Base-by-base conservation (phyloP, 768 basidiomycete genomes). In the Cyathus striatus region DNA sequence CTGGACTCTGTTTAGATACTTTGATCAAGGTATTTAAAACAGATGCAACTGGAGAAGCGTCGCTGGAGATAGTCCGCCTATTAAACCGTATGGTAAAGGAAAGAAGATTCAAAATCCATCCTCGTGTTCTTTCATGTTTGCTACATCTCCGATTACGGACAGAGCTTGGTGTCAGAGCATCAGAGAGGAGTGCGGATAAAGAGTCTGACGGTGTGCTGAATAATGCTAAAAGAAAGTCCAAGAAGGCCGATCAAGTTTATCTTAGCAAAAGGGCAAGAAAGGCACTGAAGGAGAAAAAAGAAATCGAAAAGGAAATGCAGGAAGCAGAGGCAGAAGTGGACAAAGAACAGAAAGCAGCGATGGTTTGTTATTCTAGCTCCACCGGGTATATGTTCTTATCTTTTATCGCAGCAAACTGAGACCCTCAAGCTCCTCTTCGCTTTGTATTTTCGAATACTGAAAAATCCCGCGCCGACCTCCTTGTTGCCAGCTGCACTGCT, bases 71-170 rank as follows among this genome's bases (percentile, higher is more conserved):
- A 44, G 90, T 98, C 32, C 87, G 93, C 35, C 70, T 97, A 27
- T 64, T 99, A 49, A 93, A 96, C 52, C 81, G 93, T 46, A 97
- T 97, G 89, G 79, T 96, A 60, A 97, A 95, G 61, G 95, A 96
- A 58, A 82, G 83, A 23, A 79, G 81, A 49, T 99, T 89, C 67
- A 82, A 84, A 49, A 82, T 98, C 32, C 86, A 94, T 56, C 90
- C 95, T 6, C 83, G 89, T 46, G 87, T 93, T 36, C 73, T 98
- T 36, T 78, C 83, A 12, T 90, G 87, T 59, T 76, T 99, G 3
- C 72, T 90, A 41, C 76, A 89, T 54, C 73, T 99, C 34, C 86
- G 94, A 13, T 74, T 99, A 27, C 86, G 88, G 62, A 86, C 77
- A 47, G 94, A 97, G 59, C 75, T 98, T 10, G 75, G 78, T 17